Evolutionary conservation across 345 rosid species (phyloP), one percentile per base, ranked within the genome.

Genomic region (Iberis pinnata): DNA sequence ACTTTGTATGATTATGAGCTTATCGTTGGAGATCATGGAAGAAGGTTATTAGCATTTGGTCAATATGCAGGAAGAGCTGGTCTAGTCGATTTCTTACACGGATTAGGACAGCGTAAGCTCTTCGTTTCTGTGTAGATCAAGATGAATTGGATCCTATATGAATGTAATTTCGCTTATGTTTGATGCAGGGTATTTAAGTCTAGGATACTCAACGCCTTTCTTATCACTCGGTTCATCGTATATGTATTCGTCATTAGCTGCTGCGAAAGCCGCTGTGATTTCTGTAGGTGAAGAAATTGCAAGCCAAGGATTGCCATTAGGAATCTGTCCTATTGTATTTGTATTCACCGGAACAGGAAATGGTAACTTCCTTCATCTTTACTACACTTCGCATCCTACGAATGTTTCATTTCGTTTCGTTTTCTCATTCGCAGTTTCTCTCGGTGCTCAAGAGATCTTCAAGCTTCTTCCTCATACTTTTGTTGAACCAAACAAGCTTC

Each of bases 51-150:
- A 46, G 95, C 98, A 7, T 90, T 90, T 65, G 98, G 96, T 44
- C 82, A 63, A 72, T 90, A 58, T 68, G 98, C 96, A 59, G 96
- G 98, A 42, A 80, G 87, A 86, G 98, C 98, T 17, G 95, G 95
- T 37, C 71, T 84, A 7, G 64, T 90, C 54, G 98, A 90, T 60
- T 84, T 84, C 69, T 77, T 90, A 59, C 72, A 56, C 9, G 96
- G 92, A 32, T 59, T 90, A 16, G 98, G 98, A 74, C 82, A 75
- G 70, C 58, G 96, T 90, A 82, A 43, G 81, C 50, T 63, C 25
- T 20, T 16, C 32, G 56, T 58, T 38, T 24, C 40, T 35, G 19
- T 24, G 16, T 12, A 20, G 41, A 13, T 9, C 15, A 35, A 60
- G 18, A 37, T 48, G 16, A 49, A 18, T 8, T 51, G n/a, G n/a